Conservation (phyloP, 176 grass and related monocot species). For the Juncus effusus region DNA sequence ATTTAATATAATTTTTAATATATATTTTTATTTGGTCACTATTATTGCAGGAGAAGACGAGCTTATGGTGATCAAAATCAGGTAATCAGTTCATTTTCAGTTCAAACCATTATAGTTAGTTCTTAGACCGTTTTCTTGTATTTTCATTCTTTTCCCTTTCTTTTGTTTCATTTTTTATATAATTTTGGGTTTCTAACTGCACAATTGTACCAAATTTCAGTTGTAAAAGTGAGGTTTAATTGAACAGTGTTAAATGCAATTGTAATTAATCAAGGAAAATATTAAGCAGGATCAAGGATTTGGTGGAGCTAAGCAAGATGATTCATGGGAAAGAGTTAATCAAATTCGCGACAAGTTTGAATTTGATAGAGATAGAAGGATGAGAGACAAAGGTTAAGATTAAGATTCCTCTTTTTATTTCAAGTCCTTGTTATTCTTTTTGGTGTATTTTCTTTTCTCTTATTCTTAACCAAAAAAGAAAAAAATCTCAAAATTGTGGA, state of each 20-base stretch:
- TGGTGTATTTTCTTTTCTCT: not conserved
- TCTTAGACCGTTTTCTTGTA: conserved; percentile 1
- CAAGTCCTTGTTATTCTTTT: conserved; percentile 14
- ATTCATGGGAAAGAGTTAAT: conserved; percentile 75
- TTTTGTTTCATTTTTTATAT: not conserved
- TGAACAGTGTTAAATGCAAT: not conserved
- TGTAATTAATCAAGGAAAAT: not conserved
- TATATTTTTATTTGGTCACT: not conserved
- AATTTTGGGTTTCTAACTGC: not conserved
- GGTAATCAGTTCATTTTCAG: conserved; percentile 8
- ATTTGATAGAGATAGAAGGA: conserved; percentile 88
- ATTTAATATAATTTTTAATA: not conserved
- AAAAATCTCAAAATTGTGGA: no score
- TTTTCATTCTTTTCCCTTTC: not conserved
- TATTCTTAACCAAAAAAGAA: not conserved
- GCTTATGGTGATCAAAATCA: conserved; percentile 33
- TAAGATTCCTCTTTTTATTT: not conserved
- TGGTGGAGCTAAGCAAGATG: conserved; percentile 44
- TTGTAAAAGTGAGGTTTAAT: not conserved
- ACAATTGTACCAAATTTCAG: not conserved
- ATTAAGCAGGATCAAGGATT: conserved; percentile 48
- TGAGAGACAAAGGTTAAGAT: conserved; percentile 72
- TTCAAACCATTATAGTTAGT: not conserved
- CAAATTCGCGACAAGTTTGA: conserved; percentile 99
- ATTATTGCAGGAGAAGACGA: conserved; percentile 31